phyloP scores from a whole-genome alignment of 208 protist genomes.

The Crithidia expoeki region DNA sequence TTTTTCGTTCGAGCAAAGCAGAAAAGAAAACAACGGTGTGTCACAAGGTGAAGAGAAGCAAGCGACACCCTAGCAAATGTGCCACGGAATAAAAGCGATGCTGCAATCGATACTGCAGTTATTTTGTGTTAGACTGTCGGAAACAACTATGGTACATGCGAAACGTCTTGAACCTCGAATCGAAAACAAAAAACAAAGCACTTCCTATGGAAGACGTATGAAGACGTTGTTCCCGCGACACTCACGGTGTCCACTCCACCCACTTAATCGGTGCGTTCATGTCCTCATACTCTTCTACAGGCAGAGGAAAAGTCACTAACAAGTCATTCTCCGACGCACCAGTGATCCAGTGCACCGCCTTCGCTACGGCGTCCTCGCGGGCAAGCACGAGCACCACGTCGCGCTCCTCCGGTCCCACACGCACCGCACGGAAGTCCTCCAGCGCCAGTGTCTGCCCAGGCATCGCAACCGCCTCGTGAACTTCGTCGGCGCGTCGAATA shows the following conservation, averaged over 20 bases:
- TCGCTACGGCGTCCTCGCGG: slow-evolving; percentile 36
- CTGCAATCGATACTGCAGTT: too few species aligned
- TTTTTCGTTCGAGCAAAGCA: too few species aligned
- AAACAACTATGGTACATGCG: too few species aligned
- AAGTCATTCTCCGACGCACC: slow-evolving; percentile 52
- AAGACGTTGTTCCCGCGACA: not conserved
- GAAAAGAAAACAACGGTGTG: too few species aligned
- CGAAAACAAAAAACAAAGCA: not conserved
- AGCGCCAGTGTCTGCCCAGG: slow-evolving; percentile 60
- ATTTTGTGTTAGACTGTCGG: too few species aligned
- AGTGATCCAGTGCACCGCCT: slow-evolving; percentile 49
- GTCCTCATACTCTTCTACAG: slow-evolving; percentile 44
- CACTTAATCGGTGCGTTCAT: slow-evolving; percentile 37
- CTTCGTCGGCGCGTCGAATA: not conserved
- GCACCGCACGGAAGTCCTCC: slow-evolving; percentile 59
- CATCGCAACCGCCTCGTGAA: slow-evolving; percentile 34
- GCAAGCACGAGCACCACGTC: slow-evolving; percentile 40
- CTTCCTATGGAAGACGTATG: not conserved
- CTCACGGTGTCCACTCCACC: slow-evolving; percentile 15
- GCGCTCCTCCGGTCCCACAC: slow-evolving; percentile 21
- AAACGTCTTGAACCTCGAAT: too few species aligned
- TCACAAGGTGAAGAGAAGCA: too few species aligned
- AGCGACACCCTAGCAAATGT: too few species aligned
- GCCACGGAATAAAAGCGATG: too few species aligned
- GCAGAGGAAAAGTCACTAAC: slow-evolving; percentile 50